These are phyloP conservation scores for Pyronema domesticum DNA, from an alignment of 495 filamentous ascomycete species.

Conservation along the genomic window DNA sequence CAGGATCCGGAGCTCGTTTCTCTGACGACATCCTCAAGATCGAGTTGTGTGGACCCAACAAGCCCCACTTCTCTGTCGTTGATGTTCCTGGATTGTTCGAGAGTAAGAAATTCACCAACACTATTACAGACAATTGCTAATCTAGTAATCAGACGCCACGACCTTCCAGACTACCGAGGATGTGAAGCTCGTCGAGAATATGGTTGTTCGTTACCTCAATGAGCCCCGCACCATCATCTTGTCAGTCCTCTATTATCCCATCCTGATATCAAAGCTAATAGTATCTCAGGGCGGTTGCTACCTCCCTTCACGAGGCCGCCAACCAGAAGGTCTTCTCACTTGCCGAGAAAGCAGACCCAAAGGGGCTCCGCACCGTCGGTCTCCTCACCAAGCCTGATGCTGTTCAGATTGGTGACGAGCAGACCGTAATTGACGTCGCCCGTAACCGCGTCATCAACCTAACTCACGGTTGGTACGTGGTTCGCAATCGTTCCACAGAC, in stretches of 20 bases:
- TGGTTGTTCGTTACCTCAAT: constrained; percentile 32
- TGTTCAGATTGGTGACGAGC: constrained; percentile 28
- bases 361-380: constrained; percentile 30
- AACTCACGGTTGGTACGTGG: constrained; percentile 35
- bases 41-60: constrained; percentile 33
- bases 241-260: constrained; percentile 14
- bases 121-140: constrained; percentile 1
- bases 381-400: constrained; percentile 32
- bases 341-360: constrained; percentile 23
- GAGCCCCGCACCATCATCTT: constrained; percentile 31
- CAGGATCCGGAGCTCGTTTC: constrained; percentile 15
- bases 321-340: constrained; percentile 27
- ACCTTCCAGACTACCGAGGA: constrained; percentile 26
- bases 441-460: constrained; percentile 25
- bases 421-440: constrained; percentile 22
- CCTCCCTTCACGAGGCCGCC: constrained; percentile 21
- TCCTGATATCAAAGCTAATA: background rate
- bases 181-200: constrained; percentile 24
- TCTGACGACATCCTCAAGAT: constrained; percentile 34
- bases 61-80: constrained; percentile 34
- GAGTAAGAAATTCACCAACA: constrained; percentile 18
- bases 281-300: constrained; percentile 15
- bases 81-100: constrained; percentile 38
- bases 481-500: constrained; percentile 33
- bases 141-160: constrained; percentile 13